phyloP scores from a whole-genome alignment of 1,139 yeast species.

The Kluyveromyces sp. region DNA sequence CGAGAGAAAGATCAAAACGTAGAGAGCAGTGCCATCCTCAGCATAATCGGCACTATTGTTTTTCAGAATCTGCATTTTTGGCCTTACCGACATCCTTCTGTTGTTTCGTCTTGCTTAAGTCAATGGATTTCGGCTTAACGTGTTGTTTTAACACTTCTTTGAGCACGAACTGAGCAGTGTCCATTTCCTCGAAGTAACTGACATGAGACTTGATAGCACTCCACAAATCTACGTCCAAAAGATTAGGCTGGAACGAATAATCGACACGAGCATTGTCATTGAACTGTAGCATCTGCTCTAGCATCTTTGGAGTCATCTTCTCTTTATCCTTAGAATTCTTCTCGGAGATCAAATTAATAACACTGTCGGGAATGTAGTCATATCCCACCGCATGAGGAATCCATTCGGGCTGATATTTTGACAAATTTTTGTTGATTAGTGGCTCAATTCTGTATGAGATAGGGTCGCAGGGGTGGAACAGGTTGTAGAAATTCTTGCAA shows the following conservation, averaged over 20 bases:
- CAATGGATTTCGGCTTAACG: not conserved
- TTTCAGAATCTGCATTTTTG: not conserved
- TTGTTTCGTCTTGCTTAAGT: not conserved
- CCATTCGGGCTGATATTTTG: conserved; percentile 48
- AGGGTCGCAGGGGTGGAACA: conserved; percentile 87
- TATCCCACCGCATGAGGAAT: conserved; percentile 25
- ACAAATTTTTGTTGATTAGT: conserved; percentile 48
- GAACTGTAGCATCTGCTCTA: conserved; percentile 35
- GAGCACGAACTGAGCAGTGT: conserved; percentile 73
- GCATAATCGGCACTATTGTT: too few species aligned
- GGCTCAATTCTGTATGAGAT: conserved; percentile 86
- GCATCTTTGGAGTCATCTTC: conserved; percentile 28
- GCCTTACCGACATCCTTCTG: not conserved
- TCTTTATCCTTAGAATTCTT: conserved; percentile 16
- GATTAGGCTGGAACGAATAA: conserved; percentile 70
- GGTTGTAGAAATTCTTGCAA: conserved; percentile 58
- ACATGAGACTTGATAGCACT: conserved; percentile 84
- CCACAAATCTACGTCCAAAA: conserved; percentile 69
- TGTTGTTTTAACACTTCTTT: conserved; percentile 18
- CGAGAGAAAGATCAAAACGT: too few species aligned
- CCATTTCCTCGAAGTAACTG: conserved; percentile 80
- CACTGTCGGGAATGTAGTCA: conserved; percentile 22
- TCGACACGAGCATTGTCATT: conserved; percentile 77
- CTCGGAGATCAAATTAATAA: conserved; percentile 15
- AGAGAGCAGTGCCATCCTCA: too few species aligned